These are phyloP conservation scores for Sodiomyces alkalinus DNA, from an alignment of 2,329 filamentous ascomycete species.

Conservation along the genomic window DNA sequence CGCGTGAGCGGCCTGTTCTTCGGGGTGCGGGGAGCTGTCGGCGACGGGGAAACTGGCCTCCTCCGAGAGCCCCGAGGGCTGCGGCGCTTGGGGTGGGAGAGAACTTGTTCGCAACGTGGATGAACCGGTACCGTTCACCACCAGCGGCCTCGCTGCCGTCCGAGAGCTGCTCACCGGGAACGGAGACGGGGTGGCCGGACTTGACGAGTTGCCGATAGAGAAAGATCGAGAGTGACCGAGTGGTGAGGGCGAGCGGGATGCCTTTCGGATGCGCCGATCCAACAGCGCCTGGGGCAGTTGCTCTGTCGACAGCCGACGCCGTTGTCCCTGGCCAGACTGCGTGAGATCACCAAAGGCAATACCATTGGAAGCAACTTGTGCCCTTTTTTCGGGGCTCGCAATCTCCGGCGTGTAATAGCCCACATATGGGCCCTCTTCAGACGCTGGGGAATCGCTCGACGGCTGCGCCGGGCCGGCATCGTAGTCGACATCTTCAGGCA, in stretches of 20 bases:
- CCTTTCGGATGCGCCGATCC: conserved; percentile 35
- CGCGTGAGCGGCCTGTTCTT: no score
- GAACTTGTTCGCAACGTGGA: conserved; percentile 18
- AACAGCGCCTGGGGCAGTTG: conserved; percentile 37
- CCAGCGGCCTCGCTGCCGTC: conserved; percentile 27
- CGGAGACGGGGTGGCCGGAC: conserved; percentile 22
- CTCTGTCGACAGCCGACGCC: conserved; percentile 35
- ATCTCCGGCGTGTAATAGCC: conserved; percentile 22
- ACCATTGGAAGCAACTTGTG: conserved; percentile 17
- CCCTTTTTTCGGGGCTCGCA: conserved; percentile 11
- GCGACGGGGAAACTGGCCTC: no score
- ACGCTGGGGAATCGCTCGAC: conserved; percentile 27
- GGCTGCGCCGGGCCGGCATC: conserved; percentile 27
- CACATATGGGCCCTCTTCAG: conserved; percentile 27
- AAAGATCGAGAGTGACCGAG: conserved; percentile 32
- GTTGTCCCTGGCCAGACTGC: conserved; percentile 18
- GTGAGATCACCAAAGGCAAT: conserved; percentile 33
- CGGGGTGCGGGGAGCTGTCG: no score
- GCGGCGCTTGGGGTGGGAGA: conserved; percentile 7
- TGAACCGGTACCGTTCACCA: conserved; percentile 39
- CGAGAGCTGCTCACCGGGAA: conserved; percentile 21
- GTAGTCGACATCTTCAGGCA: conserved; percentile 35
- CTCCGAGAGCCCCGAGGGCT: background rate
- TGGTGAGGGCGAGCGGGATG: conserved; percentile 41
- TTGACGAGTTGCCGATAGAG: conserved; percentile 23